Percentiles rank a stretch among this genome's conserved stretches.
phyloP scores from a whole-genome alignment of 306 rosid genomes.

The Styphnolobium japonicum region DNA sequence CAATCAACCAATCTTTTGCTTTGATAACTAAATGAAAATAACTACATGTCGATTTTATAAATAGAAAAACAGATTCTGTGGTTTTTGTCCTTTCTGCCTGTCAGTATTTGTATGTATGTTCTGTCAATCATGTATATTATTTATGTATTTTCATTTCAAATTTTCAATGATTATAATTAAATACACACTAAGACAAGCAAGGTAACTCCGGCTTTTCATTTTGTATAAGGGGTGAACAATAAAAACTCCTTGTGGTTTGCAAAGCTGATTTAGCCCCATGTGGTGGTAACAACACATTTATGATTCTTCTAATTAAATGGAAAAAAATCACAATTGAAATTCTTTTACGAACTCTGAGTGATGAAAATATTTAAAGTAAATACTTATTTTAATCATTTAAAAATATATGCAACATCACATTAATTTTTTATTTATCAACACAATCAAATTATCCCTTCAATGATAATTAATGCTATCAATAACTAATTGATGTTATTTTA shows the following conservation, averaged over 20 bases:
- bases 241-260: constrained; percentile 5
- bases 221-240: neutral
- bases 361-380: neutral
- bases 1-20: constrained; percentile 13
- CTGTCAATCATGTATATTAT: neutral
- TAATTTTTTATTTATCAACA: too few species aligned
- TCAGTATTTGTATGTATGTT: neutral
- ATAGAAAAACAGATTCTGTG: neutral
- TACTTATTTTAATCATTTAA: too few species aligned
- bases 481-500: too few species aligned
- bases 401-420: too few species aligned
- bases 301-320: neutral
- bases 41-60: neutral
- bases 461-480: too few species aligned
- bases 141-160: neutral
- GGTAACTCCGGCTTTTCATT: constrained; percentile 14
- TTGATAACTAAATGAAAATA: constrained; percentile 16
- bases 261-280: neutral
- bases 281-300: neutral
- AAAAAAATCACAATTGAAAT: neutral
- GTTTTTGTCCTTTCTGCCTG: neutral
- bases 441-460: too few species aligned
- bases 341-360: neutral
- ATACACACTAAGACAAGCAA: neutral
- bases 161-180: neutral